phyloP scores from a whole-genome alignment of 140 eudicot genomes.

The Stevia rebaudiana region DNA sequence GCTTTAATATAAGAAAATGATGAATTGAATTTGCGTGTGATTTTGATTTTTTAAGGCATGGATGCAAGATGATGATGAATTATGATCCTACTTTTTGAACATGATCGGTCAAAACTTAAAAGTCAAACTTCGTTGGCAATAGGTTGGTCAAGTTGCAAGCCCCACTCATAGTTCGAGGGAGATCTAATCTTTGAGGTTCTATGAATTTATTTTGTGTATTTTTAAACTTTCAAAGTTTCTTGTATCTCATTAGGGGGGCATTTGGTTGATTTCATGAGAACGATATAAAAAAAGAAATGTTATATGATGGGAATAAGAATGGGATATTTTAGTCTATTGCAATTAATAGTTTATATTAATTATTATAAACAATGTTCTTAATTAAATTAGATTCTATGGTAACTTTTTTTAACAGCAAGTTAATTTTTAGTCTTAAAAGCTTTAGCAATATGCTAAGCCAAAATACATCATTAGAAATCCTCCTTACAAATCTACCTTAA shows the following conservation, averaged over 20 bases:
- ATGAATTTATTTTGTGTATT: neutral
- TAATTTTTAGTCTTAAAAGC: no score
- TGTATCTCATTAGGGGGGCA: neutral
- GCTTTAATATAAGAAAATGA: no score
- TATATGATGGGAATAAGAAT: neutral
- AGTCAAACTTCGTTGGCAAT: neutral
- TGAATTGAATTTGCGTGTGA: no score
- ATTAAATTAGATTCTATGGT: no score
- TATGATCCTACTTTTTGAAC: neutral
- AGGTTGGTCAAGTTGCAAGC: slow-evolving; percentile 6
- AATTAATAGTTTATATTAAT: no score
- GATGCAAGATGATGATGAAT: neutral
- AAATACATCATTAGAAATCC: no score
- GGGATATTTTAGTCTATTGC: no score
- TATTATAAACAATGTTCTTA: no score
- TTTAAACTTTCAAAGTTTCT: neutral
- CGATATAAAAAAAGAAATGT: neutral
- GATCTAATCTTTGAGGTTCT: slow-evolving; percentile 18
- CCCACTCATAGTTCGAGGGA: neutral
- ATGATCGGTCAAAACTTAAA: neutral
- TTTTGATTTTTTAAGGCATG: no score
- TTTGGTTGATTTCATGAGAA: neutral
- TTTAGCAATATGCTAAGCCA: no score
- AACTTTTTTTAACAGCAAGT: no score
- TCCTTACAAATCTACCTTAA: no score